Evolutionary conservation across 176 grass and related monocot species (phyloP).

Genomic region (Dactylis glomerata): DNA sequence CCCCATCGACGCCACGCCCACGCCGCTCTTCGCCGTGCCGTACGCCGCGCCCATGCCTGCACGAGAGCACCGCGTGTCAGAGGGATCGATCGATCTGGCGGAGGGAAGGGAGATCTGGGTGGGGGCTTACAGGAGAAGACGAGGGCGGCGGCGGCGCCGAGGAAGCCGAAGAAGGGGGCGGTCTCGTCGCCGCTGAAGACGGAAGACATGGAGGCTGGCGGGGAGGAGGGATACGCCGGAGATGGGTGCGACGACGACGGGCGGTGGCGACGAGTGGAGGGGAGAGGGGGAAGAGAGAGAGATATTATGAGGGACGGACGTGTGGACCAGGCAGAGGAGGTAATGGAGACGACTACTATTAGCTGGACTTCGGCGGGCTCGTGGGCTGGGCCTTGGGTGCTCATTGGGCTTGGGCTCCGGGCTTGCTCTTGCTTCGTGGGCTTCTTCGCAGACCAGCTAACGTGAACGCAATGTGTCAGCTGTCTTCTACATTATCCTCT

Average conservation of each 20-base stretch:
- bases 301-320: not conserved
- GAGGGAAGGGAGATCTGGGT: not conserved
- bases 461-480: no score
- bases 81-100: not conserved
- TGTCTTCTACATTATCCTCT: no score
- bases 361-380: not conserved
- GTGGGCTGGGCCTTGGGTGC: not conserved
- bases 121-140: conserved; percentile 77
- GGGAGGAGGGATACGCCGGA: conserved; percentile 9
- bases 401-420: not conserved
- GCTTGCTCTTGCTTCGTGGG: not conserved
- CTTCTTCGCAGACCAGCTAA: not conserved
- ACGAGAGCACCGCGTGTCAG: not conserved
- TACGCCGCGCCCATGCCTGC: conserved; percentile 71
- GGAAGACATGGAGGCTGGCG: conserved; percentile 14
- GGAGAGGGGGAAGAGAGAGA: not conserved
- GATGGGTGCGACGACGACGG: not conserved
- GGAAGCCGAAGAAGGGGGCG: conserved; percentile 99
- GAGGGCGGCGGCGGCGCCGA: conserved; percentile 91
- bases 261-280: not conserved
- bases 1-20: conserved; percentile 70
- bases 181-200: conserved; percentile 93
- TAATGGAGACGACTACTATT: not conserved
- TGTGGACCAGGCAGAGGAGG: not conserved
- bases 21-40: conserved; percentile 70